A percentile compares a stretch with the other conserved stretches of the same genome.
These are phyloP conservation scores for Helenozyma baotianmanensis DNA, from an alignment of 805 yeast species.

Conservation along the genomic window DNA sequence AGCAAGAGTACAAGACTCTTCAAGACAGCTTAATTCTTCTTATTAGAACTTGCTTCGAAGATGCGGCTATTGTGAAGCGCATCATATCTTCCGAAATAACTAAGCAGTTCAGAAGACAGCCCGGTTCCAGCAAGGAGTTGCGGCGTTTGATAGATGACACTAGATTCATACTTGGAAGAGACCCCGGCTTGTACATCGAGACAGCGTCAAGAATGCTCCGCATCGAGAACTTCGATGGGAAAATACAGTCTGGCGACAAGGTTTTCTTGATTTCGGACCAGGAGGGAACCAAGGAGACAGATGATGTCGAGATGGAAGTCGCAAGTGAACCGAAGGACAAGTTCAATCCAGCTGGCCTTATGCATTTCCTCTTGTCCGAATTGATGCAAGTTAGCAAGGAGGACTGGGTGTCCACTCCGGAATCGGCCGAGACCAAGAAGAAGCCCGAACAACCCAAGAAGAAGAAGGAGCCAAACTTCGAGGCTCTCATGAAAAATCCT, in stretches of 20 bases:
- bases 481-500: constrained; percentile 40
- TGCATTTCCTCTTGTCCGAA: constrained; percentile 60
- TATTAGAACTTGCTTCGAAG: constrained; percentile 69
- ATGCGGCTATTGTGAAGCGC: constrained; percentile 42
- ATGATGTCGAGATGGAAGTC: constrained; percentile 29
- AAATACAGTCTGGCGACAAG: constrained; percentile 16
- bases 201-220: constrained; percentile 38
- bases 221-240: constrained; percentile 41
- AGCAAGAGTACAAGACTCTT: constrained; percentile 4
- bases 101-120: constrained; percentile 18
- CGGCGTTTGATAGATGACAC: constrained; percentile 45
- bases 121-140: constrained; percentile 19
- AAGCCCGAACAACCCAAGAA: constrained; percentile 2
- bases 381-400: constrained; percentile 45
- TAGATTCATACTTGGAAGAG: constrained; percentile 43
- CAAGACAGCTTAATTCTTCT: constrained; percentile 43
- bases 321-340: constrained; percentile 8
- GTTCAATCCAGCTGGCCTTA: constrained; percentile 47
- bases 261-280: constrained; percentile 18
- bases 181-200: constrained; percentile 47
- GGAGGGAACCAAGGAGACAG: constrained; percentile 9
- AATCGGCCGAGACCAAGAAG: not conserved
- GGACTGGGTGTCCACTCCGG: constrained; percentile 34
- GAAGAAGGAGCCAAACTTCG: constrained; percentile 10
- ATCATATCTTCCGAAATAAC: constrained; percentile 50